A percentile compares a stretch with the other conserved stretches of the same genome.
These are phyloP conservation scores for Tilletia walkeri DNA, from an alignment of 1,284 basidiomycete species.

Conservation along the genomic window DNA sequence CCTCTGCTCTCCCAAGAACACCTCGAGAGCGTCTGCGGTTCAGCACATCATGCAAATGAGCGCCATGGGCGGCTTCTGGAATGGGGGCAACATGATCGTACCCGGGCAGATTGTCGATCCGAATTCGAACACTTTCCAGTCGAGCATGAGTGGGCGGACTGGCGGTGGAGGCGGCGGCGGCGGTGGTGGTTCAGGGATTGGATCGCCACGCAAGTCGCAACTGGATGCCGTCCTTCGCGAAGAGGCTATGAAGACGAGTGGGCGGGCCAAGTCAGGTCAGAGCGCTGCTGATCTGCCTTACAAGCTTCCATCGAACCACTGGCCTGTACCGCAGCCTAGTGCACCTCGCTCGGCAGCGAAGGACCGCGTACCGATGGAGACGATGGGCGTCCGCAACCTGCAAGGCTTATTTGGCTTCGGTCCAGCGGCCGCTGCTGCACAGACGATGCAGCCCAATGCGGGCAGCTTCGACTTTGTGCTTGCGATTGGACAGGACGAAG, in stretches of 20 bases:
- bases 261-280: background rate
- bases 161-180: background rate
- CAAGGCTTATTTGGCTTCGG: conserved; percentile 14
- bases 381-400: conserved; percentile 17
- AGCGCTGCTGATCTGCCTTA: conserved; percentile 26
- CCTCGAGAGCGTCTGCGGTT: conserved; percentile 76
- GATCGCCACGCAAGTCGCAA: background rate
- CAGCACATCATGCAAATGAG: conserved; percentile 46
- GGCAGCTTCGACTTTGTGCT: conserved; percentile 52
- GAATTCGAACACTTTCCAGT: too few relatives aligned
- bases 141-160: background rate
- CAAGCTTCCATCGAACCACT: conserved; percentile 46
- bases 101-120: conserved; percentile 2
- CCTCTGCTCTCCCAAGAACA: conserved; percentile 78
- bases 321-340: conserved; percentile 23
- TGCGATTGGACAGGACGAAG: conserved; percentile 49
- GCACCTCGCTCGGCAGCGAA: conserved; percentile 10
- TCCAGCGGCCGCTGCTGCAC: background rate
- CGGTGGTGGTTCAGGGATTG: background rate
- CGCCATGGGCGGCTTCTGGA: conserved; percentile 28
- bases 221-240: conserved; percentile 9
- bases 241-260: conserved; percentile 11
- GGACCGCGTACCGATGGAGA: conserved; percentile 4
- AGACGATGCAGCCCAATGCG: conserved; percentile 29
- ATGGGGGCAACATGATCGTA: background rate